These are phyloP conservation scores for Anthracocystis panici-leucophaei DNA, from an alignment of 1,284 basidiomycete species.

Conservation along the genomic window DNA sequence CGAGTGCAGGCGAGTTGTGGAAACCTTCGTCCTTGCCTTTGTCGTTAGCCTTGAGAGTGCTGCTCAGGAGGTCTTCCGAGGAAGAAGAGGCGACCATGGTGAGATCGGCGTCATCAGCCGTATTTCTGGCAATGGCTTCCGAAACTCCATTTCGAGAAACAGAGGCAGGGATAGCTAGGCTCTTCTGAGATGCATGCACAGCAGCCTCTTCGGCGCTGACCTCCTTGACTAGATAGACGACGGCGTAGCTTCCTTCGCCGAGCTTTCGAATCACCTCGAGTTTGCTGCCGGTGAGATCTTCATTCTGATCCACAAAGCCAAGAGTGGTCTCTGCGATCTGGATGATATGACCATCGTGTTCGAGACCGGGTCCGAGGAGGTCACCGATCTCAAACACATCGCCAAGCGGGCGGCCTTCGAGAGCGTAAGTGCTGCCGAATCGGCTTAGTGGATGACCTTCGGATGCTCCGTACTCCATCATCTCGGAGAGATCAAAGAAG, in stretches of 20 bases:
- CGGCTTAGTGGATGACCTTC: constrained; percentile 38
- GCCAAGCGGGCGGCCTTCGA: constrained; percentile 35
- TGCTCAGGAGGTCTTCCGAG: constrained; percentile 48
- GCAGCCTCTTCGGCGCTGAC: constrained; percentile 50
- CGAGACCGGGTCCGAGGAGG: constrained; percentile 63
- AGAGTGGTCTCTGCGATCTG: constrained; percentile 60
- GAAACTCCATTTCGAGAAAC: constrained; percentile 4
- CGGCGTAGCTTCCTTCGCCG: constrained; percentile 67
- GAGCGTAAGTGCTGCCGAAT: constrained; percentile 26
- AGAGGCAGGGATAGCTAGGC: constrained; percentile 19
- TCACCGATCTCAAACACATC: constrained; percentile 65
- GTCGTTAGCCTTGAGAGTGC: constrained; percentile 41
- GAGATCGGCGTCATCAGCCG: constrained; percentile 40
- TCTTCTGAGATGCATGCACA: constrained; percentile 17
- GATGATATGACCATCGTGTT: constrained; percentile 64
- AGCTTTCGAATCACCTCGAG: constrained; percentile 65
- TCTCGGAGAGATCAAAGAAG: constrained; percentile 58
- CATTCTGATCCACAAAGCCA: constrained; percentile 63
- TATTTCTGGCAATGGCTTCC: background rate
- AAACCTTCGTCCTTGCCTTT: constrained; percentile 34
- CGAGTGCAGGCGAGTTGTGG: constrained; percentile 49
- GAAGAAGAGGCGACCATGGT: constrained; percentile 34
- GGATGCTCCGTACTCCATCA: constrained; percentile 55
- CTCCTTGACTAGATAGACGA: constrained; percentile 67
- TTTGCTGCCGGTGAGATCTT: constrained; percentile 49